Base-by-base conservation (phyloP, 306 rosid species). In the Citrullus colocynthis region DNA sequence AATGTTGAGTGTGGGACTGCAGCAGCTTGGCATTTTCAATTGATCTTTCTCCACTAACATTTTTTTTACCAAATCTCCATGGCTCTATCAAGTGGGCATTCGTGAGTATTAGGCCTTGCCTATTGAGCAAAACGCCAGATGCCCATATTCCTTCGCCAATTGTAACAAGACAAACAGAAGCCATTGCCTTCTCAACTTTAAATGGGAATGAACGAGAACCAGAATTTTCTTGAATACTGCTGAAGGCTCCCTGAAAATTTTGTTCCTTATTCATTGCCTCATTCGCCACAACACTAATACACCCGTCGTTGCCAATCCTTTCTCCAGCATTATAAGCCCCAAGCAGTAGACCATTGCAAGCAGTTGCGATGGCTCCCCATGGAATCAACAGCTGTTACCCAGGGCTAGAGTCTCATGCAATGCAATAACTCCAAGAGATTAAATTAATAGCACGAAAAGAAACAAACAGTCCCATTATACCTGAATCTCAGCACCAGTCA, bases 371-470 rank as follows among this genome's bases (percentile, higher is more conserved):
- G 82, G 96, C 88, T 84, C 87, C 93, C 98, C 98, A 94, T 37
- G 98, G 97, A 88, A 94, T 85, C 85, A 94, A 91, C 90, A 94
- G 91, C 98, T 94, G 94, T 90, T 84, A 90, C 82, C 90, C 88
- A 88, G 84, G 87, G 84, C 93, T 88, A 90, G 85, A 87, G 86
- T 83, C 84, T 90, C 85, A 86, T 85, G 84, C 83, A 89, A 92
- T 82, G 88, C 78, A 89, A 87, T 83, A 84, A 89, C 87, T 79
- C 81, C 78, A 79, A 81, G 77, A 80, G 85, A 60, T 78, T 77
- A 81, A 56, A 52, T 16, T 16, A 52, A 89, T 63, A 75, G 71
- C 45, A 73, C 7, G 71, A 36, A 76, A 34, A 17, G 42, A 85
- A 30, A 52, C 63, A 64, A 81, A 78, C 67, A 64, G 65, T 55